These are phyloP conservation scores for Stenocarpella maydis DNA, from an alignment of 2,329 filamentous ascomycete species.

Conservation along the genomic window DNA sequence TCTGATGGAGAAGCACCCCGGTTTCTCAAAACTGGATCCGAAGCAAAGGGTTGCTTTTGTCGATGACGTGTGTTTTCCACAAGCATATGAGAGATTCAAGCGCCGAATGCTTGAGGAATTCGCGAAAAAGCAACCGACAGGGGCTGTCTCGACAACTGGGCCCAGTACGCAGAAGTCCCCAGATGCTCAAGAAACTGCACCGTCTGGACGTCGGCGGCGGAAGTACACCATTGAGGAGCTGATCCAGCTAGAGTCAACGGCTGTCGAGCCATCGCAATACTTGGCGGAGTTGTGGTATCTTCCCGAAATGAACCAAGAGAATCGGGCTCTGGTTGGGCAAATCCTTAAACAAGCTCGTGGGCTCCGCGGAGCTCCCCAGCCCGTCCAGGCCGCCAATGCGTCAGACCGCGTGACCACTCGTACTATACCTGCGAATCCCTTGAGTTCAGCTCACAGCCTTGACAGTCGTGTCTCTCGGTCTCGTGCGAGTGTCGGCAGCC, in stretches of 20 bases:
- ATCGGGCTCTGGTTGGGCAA: neutral
- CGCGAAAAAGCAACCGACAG: neutral
- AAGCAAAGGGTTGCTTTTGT: neutral
- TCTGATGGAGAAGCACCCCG: neutral
- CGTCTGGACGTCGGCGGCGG: neutral
- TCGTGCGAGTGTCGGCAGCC: too few relatives aligned
- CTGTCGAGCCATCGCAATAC: neutral
- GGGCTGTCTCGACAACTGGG: neutral
- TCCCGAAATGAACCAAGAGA: neutral
- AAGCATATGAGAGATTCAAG: slow-evolving; percentile 3
- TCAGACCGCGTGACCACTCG: too few relatives aligned
- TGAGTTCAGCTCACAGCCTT: neutral
- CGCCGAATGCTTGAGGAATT: neutral
- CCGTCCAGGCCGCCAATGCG: too few relatives aligned
- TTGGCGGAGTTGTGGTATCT: slow-evolving; percentile 20
- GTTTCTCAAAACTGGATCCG: neutral
- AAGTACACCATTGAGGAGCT: slow-evolving; percentile 18
- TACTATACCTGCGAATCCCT: neutral
- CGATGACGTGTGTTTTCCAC: neutral
- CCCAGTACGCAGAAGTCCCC: neutral
- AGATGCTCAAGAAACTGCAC: neutral
- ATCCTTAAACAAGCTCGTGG: neutral
- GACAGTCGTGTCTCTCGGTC: neutral
- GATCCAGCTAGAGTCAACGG: neutral
- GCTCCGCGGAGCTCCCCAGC: neutral